Evolutionary conservation across 139 green algal species (phyloP).

Genomic region (Micractinium conductrix): DNA sequence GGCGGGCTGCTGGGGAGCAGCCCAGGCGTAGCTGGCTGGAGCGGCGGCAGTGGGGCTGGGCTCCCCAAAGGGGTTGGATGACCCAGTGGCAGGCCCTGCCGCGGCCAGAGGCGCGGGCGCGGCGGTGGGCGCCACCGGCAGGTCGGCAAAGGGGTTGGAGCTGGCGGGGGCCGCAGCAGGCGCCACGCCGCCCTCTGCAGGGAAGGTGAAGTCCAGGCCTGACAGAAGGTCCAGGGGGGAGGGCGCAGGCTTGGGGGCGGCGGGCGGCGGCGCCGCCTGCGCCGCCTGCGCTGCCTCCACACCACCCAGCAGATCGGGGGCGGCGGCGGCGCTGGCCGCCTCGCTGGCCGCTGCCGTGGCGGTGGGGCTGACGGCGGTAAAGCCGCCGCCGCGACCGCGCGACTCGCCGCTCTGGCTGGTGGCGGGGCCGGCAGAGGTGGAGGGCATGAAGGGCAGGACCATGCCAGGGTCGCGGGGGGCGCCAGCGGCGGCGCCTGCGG

Average conservation of each 20-base stretch:
- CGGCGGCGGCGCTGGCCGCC: not conserved
- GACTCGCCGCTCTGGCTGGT: not conserved
- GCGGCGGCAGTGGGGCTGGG: constrained; percentile 5
- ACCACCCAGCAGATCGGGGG: constrained; percentile 51
- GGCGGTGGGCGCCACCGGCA: not conserved
- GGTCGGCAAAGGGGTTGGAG: constrained; percentile 27
- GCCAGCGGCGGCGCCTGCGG: not conserved
- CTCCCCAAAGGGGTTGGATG: constrained; percentile 24
- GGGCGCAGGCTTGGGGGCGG: constrained; percentile 1
- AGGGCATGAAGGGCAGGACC: constrained; percentile 42
- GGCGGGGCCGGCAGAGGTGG: not conserved
- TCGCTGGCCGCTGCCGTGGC: no score
- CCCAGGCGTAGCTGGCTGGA: not conserved
- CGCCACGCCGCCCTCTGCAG: not conserved
- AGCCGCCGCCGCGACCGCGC: not conserved
- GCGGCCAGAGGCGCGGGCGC: not conserved
- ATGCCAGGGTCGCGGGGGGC: constrained; percentile 45
- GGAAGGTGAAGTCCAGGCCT: constrained; percentile 36
- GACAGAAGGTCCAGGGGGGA: constrained; percentile 40
- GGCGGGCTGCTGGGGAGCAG: not conserved
- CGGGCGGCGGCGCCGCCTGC: no score
- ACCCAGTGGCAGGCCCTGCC: not conserved
- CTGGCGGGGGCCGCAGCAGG: not conserved
- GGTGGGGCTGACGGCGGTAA: not conserved
- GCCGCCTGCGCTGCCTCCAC: not conserved